Evolutionary conservation across 176 grass and related monocot genomes (phyloP).

Genomic region (Oryza brachyantha): DNA sequence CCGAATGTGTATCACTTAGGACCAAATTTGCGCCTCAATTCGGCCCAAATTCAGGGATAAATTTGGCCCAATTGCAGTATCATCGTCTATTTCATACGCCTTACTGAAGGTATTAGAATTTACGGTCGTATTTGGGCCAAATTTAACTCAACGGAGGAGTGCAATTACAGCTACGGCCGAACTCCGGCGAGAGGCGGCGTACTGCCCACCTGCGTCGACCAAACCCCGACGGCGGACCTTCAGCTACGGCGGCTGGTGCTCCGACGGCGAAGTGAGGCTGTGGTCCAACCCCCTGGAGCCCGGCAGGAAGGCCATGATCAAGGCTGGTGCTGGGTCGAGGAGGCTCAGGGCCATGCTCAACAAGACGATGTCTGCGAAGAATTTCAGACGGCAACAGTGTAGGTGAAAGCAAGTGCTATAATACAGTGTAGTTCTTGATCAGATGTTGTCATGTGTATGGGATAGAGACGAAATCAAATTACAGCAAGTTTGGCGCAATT

Average conservation of each 20-base stretch:
- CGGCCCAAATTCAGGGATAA: too few relatives aligned
- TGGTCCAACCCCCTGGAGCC: constrained; percentile 44
- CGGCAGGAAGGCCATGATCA: constrained; percentile 37
- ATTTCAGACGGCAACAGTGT: constrained; percentile 66
- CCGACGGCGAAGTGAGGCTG: constrained; percentile 24
- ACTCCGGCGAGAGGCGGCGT: too few relatives aligned
- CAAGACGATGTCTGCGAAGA: constrained; percentile 43
- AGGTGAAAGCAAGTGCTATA: constrained; percentile 29
- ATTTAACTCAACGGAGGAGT: too few relatives aligned
- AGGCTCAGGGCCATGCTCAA: constrained; percentile 61
- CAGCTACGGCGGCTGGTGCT: constrained; percentile 83
- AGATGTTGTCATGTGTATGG: constrained; percentile 7
- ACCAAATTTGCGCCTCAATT: too few relatives aligned
- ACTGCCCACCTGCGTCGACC: too few relatives aligned
- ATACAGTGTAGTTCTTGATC: constrained; percentile 26
- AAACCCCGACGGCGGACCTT: too few relatives aligned
- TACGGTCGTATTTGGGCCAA: too few relatives aligned
- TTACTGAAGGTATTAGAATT: too few relatives aligned
- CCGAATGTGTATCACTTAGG: too few relatives aligned
- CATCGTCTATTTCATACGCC: too few relatives aligned
- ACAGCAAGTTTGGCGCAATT: constrained; percentile 4
- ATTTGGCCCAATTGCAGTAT: too few relatives aligned
- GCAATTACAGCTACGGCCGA: too few relatives aligned
- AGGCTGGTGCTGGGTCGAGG: constrained; percentile 68
- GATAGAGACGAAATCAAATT: not conserved